Evolutionary conservation across 2,329 filamentous ascomycete genomes (phyloP), one percentile per base, ranked within the genome.

Genomic region (Paecilomyces formosus): DNA sequence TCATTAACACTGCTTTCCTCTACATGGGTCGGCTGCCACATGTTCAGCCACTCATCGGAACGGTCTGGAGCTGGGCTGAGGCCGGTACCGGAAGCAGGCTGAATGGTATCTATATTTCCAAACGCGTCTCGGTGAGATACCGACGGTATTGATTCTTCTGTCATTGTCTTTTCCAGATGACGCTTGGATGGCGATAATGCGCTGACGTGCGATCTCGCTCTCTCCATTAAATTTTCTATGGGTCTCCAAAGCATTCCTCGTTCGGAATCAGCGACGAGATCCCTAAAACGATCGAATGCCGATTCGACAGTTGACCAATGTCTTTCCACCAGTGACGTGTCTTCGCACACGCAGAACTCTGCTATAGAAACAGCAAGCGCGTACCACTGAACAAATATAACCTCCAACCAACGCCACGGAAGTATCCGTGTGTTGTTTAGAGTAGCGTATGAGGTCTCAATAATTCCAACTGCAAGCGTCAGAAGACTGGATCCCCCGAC

Each of bases 401-500:
- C 33, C 5, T 39, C 11, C 33, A 39, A n/a, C 33, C 33, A 39
- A 39, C 11, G 33, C 33, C 33, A 39, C n/a, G 33, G 33, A 13
- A 39, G 12, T 39, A 39, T 39, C 33, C 33, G 33, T n/a, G 33
- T 13, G n/a, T 39, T 12, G n/a, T 13, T 39, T 1, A 39, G 8
- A 39, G 33, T 39, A 39, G 33, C 13, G 11, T 39, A n/a, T 13
- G 33, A 39, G n/a, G 12, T 12, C n/a, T 39, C 11, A n/a, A 39
- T 39, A 39, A 39, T 39, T 13, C 33, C 33, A 3, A 39, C 33
- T 13, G 33, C 33, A 13, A 39, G 33, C 15, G 15, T 51, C 49
- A 51, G 18, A 51, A 51, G 49, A 12, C 49, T 51, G 15, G 49
- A 51, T 22, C 49, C 22, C 11, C 22, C 22, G 12, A 71, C 60